Evolutionary conservation across 148 eudicot genomes (phyloP).

Genomic region (Rhododendron ferrugineum): DNA sequence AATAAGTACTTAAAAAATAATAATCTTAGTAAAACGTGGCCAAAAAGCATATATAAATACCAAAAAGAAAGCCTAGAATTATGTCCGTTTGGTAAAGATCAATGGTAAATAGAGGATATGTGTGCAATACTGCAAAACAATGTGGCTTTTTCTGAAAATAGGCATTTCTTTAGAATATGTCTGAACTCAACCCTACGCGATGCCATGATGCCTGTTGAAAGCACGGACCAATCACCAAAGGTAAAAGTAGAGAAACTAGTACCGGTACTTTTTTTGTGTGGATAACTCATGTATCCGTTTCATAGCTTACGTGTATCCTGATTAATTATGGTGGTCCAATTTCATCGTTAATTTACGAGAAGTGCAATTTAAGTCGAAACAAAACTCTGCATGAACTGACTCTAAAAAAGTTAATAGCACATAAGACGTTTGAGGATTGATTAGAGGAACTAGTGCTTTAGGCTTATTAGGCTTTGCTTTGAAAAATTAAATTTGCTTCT

Average conservation of each 20-base stretch:
- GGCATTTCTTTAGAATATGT: not conserved
- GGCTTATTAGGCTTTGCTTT: too few relatives aligned
- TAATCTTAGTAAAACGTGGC: too few relatives aligned
- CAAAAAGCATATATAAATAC: not conserved
- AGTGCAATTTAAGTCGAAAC: too few relatives aligned
- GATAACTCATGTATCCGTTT: too few relatives aligned
- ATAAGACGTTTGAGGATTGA: too few relatives aligned
- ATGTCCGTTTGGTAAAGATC: not conserved
- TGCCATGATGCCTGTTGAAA: not conserved
- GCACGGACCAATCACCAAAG: not conserved
- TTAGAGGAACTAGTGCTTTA: too few relatives aligned
- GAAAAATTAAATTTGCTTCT: not conserved
- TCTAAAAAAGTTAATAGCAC: too few relatives aligned
- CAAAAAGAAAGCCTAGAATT: not conserved
- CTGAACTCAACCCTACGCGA: not conserved
- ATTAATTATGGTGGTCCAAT: too few relatives aligned
- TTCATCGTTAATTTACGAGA: too few relatives aligned
- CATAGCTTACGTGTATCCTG: too few relatives aligned
- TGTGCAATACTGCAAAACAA: not conserved
- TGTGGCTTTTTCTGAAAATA: not conserved
- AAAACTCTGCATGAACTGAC: rapidly evolving
- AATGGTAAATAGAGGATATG: not conserved
- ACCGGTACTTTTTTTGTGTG: too few relatives aligned
- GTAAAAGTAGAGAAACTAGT: not conserved
- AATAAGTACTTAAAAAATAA: too few relatives aligned